Evolutionary conservation across 75 land plant genomes (phyloP), one percentile per base, ranked within the genome.

Genomic region (Cunninghamia lanceolata): DNA sequence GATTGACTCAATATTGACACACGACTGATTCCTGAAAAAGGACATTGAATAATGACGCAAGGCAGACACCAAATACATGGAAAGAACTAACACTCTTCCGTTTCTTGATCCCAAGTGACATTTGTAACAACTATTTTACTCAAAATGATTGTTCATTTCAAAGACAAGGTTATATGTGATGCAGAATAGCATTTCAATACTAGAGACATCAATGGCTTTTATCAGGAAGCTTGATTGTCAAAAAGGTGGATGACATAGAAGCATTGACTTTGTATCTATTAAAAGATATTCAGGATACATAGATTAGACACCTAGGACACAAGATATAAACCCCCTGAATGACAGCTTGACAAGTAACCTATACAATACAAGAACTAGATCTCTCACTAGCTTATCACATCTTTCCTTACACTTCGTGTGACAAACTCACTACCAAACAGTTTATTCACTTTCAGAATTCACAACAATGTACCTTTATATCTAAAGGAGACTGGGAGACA

Each of bases 101-200:
- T 78, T 78, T 40, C 81, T 78, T 78, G 81, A 19, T 78, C 25
- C 81, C 81, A 78, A 78, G n/a, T 42, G 45, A 9, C 43, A 40
- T 78, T 78, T 19, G n/a, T 78, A 25, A 5, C 81, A 78, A 42
- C n/a, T 1, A 42, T 78, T 78, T 78, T 25, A 78, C 43, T 9
- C 25, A 78, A 42, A 42, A 38, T 38, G 38, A 78, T 21, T 40
- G 46, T 39, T 25, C 81, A 42, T 19, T 40, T 39, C 15, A 78
- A 78, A 21, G 45, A 38, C 8, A 78, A 25, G 28, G 25, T 42
- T 40, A 78, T 40, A 8, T 39, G 28, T 78, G 28, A 78, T 78
- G n/a, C 81, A 78, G 81, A 42, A 78, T 78, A 78, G 46, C 5
- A 36, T 75, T 50, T 21, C 78, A 35, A 73, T 75, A 38, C 19